Percentiles rank a stretch among this genome's conserved stretches.
phyloP scores from a whole-genome alignment of 192 early-diverging fungal genomes.

The Backusella circina region DNA sequence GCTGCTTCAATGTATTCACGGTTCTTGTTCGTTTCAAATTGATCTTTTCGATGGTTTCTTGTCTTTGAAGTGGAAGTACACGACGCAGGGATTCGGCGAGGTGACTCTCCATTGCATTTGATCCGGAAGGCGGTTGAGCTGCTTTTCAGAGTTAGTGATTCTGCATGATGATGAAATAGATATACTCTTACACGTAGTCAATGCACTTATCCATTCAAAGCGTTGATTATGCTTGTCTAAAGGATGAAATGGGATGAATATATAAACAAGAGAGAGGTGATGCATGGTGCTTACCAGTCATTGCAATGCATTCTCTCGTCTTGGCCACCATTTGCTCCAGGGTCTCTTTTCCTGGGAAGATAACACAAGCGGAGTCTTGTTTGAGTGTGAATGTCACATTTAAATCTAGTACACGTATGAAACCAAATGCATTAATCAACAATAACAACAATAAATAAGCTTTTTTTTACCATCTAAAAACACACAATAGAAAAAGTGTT shows the following conservation, averaged over 20 bases:
- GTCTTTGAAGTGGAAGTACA: conserved; percentile 21
- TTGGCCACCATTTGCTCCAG: neutral
- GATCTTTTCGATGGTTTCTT: conserved; percentile 15
- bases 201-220: neutral
- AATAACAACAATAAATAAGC: neutral
- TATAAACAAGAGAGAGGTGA: neutral
- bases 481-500: neutral
- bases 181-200: neutral
- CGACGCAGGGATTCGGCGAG: neutral
- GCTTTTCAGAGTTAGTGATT: neutral
- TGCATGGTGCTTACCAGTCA: neutral
- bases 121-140: neutral
- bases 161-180: neutral
- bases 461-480: neutral
- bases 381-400: neutral
- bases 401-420: neutral
- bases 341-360: neutral
- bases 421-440: neutral
- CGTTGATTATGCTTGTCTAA: neutral
- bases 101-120: neutral
- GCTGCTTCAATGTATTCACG: neutral
- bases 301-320: neutral
- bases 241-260: neutral
- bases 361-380: neutral
- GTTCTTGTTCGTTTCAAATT: conserved; percentile 15